Evolutionary conservation across 192 early-diverging fungal genomes (phyloP), one percentile per base, ranked within the genome.

Genomic region (Coemansia sp.): DNA sequence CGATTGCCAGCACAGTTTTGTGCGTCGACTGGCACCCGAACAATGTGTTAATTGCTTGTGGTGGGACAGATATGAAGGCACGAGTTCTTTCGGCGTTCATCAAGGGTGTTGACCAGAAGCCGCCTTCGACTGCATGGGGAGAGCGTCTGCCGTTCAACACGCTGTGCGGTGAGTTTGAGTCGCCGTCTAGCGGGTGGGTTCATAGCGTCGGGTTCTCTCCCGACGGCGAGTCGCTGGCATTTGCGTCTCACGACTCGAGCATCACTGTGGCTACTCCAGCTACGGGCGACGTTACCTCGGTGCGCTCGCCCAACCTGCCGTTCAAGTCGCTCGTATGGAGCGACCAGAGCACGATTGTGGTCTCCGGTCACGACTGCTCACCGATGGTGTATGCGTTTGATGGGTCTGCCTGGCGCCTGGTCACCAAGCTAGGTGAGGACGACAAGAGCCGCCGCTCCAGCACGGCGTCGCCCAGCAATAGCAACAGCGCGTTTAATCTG

Each of bases 11-110:
- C 62, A 98, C 95, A 6, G 92, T 96, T 3, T 78, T 95, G 19
- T 86, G 84, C 47, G 47, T 98, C 17, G 92, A 90, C 53, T 98
- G 96, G 96, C 96, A 98, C 61, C 95, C 96, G 18, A 93, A 96
- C 78, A 96, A 93, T 69, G 85, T 97, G 38, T 81, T 96, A 23
- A 76, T 98, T 41, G 94, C 91, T n/a, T 89, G 89, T 57, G 96
- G 94, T 24, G 83, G 85, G 49, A 86, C 91, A 27, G 91, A 92
- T 53, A 87, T 86, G 80, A 91, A 91, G 82, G 91, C 93, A 5
- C 91, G 96, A 24, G 95, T 98, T 24, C 91, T 96, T 49, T 96
- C 95, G 13, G 93, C 95, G 3, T 96, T 80, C 63, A 89, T 98
- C 73, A 98, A 98, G 75, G 93, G 92, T 13, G 81, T 96, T 17